Percentiles rank a stretch among this genome's conserved stretches.
Conservation (phyloP, 768 basidiomycete genomes). For the Lyophyllum decastes region DNA sequence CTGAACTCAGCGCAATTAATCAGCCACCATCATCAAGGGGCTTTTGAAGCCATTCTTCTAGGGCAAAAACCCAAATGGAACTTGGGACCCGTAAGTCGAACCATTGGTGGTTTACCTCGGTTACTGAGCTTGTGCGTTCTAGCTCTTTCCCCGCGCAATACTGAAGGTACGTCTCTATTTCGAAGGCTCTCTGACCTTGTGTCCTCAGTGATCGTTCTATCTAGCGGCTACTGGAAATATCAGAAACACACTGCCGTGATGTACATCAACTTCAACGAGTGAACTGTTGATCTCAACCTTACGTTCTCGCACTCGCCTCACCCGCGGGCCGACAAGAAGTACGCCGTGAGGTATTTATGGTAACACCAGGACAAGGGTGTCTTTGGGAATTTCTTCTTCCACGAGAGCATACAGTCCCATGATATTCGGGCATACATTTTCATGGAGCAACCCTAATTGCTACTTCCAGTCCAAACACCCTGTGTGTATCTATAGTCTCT, state of each 20-base stretch:
- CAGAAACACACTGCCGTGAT: slow-evolving; percentile 28
- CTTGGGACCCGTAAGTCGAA: slow-evolving; percentile 24
- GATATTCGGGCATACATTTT: slow-evolving; percentile 30
- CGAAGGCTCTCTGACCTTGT: background rate
- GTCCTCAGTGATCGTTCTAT: background rate
- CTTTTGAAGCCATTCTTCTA: slow-evolving; percentile 57
- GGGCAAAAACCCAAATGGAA: slow-evolving; percentile 51
- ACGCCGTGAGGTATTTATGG: slow-evolving; percentile 29
- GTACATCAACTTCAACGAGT: slow-evolving; percentile 31
- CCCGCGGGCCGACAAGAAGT: slow-evolving; percentile 23
- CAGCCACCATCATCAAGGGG: slow-evolving; percentile 49
- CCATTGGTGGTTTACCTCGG: slow-evolving; percentile 14
- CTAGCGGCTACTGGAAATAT: slow-evolving; percentile 25
- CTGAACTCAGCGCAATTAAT: slow-evolving; percentile 57
- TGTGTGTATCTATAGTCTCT: background rate
- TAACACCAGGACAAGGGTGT: slow-evolving; percentile 27
- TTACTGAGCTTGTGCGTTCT: slow-evolving; percentile 39
- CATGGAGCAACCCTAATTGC: slow-evolving; percentile 20
- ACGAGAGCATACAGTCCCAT: slow-evolving; percentile 25
- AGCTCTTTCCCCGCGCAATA: slow-evolving; percentile 53
- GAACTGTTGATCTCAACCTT: slow-evolving; percentile 29
- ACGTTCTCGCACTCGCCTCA: slow-evolving; percentile 29
- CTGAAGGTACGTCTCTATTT: slow-evolving; percentile 39
- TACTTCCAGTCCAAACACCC: background rate
- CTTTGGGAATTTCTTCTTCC: slow-evolving; percentile 25